Conservation (phyloP, 805 yeast species). For the Wickerhamomyces mucosus region DNA sequence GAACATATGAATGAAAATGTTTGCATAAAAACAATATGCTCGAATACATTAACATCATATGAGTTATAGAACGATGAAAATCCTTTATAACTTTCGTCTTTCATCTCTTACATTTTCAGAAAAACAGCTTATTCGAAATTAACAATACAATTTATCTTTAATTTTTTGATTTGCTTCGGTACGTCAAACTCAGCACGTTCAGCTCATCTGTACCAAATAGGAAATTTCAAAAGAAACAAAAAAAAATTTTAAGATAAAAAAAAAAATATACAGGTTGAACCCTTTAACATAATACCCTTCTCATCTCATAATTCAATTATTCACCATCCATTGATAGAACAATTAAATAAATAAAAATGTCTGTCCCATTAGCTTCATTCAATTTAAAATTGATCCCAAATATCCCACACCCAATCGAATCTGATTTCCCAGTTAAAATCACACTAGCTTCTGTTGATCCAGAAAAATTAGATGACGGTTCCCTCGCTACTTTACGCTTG, state of each 20-base stretch:
- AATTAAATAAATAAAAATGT: constrained; percentile 32
- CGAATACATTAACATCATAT: no score
- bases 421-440: constrained; percentile 80
- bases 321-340: not conserved
- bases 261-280: constrained; percentile 1
- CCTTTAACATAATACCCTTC: not conserved
- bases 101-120: no score
- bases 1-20: no score
- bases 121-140: no score
- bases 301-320: not conserved
- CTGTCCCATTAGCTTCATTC: constrained; percentile 81
- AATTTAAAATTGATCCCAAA: constrained; percentile 82
- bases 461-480: constrained; percentile 62
- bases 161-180: no score
- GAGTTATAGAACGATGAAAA: no score
- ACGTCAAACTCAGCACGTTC: constrained; percentile 8
- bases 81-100: no score
- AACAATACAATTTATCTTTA: no score
- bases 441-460: constrained; percentile 97
- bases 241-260: constrained; percentile 6
- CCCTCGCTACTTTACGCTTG: not conserved
- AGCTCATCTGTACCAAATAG: constrained; percentile 16
- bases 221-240: constrained; percentile 20
- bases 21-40: no score
- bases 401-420: constrained; percentile 80